Evolutionary conservation across 192 early-diverging fungal genomes (phyloP).

Genomic region (Entophlyctis luteolus): DNA sequence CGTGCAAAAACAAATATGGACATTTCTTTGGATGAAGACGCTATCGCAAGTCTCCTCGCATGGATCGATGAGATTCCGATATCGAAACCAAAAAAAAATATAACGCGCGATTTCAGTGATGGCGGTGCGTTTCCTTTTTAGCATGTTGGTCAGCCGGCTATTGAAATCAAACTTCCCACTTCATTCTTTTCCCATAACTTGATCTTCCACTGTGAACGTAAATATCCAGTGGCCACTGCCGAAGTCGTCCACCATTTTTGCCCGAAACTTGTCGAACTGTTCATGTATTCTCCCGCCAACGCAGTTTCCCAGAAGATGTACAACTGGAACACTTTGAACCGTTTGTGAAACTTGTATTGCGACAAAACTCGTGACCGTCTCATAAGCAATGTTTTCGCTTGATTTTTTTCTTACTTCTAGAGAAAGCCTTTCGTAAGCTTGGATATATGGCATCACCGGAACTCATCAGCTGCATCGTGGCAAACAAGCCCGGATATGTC

Average conservation of each 20-base stretch:
- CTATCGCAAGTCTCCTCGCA: slow-evolving; percentile 32
- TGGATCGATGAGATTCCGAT: slow-evolving; percentile 55
- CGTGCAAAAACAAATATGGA: too few relatives aligned
- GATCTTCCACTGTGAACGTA: neutral
- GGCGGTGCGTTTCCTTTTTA: slow-evolving; percentile 43
- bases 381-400: neutral
- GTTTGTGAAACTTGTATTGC: slow-evolving; percentile 21
- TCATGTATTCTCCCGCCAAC: slow-evolving; percentile 55
- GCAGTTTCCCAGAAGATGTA: slow-evolving; percentile 49
- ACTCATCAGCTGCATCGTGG: slow-evolving; percentile 42
- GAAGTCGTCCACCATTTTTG: slow-evolving; percentile 50
- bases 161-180: neutral
- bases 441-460: slow-evolving; percentile 38
- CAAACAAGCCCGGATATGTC: slow-evolving; percentile 42
- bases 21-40: slow-evolving; percentile 25
- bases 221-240: slow-evolving; percentile 42
- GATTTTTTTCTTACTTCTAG: slow-evolving; percentile 20
- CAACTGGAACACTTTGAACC: slow-evolving; percentile 57
- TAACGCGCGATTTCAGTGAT: slow-evolving; percentile 54
- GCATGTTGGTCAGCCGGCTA: too few relatives aligned
- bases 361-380: neutral
- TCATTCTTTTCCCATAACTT: slow-evolving; percentile 4
- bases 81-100: slow-evolving; percentile 49
- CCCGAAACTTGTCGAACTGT: slow-evolving; percentile 51
- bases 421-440: slow-evolving; percentile 50